Conservation (phyloP, 2,329 filamentous ascomycete species). For the Moelleriella libera region DNA sequence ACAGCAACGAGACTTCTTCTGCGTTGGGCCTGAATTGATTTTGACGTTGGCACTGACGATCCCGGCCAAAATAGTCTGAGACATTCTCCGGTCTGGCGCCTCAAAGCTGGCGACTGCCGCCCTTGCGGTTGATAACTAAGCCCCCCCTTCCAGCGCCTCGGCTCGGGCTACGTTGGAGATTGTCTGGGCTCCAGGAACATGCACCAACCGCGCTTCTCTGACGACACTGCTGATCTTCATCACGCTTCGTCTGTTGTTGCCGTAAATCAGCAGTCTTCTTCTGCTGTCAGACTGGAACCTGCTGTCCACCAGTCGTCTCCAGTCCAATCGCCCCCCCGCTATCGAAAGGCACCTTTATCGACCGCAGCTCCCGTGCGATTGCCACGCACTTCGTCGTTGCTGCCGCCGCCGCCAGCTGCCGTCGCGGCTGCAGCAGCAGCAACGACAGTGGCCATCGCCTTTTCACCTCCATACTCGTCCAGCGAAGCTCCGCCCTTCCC, state of each 20-base stretch:
- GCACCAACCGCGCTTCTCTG: conserved; percentile 1
- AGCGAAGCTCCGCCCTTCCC: conserved; percentile 1
- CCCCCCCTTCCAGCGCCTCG: background rate
- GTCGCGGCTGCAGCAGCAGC: conserved; percentile 6
- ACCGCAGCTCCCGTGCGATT: conserved; percentile 17
- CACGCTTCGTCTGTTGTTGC: background rate
- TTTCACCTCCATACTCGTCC: conserved; percentile 2
- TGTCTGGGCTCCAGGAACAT: background rate
- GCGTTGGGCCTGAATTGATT: background rate
- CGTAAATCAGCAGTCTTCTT: background rate
- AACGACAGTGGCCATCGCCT: conserved; percentile 3
- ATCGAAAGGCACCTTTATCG: conserved; percentile 13
- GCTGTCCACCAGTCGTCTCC: background rate
- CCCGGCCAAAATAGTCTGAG: conserved; percentile 1
- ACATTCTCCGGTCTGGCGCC: background rate
- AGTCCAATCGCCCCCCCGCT: conserved; percentile 7
- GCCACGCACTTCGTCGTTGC: conserved; percentile 28
- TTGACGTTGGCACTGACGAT: background rate
- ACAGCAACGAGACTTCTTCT: background rate
- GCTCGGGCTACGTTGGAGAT: background rate
- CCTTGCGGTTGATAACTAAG: background rate
- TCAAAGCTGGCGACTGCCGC: background rate
- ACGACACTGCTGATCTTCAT: background rate
- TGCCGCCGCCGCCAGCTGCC: conserved; percentile 19
- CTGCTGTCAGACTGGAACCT: conserved; percentile 1